Evolutionary conservation across 768 basidiomycete genomes (phyloP), one percentile per base, ranked within the genome.

Genomic region (Epithele typhae): DNA sequence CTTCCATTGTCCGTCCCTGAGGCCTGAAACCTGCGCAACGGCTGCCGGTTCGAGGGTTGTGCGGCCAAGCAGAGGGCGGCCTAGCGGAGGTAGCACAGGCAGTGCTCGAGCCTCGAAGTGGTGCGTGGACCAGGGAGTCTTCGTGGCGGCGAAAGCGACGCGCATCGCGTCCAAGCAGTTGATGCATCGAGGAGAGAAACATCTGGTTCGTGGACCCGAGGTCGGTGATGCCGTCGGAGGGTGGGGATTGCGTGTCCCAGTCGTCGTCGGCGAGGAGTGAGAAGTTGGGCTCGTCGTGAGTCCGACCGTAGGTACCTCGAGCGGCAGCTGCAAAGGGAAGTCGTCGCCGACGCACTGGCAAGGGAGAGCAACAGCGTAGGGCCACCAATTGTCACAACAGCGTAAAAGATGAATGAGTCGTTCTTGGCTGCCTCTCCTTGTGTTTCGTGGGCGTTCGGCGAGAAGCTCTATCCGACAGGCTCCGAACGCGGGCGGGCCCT

Each of bases 211-310:
- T 22, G 5, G 54, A 45, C 15, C 45, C 44, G 18, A 55, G 38
- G 17, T 25, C 14, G 47, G 22, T 41, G 53, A 45, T 50, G 32
- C 50, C 43, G 43, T 46, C 27, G 17, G 45, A 38, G 23, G 46
- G 10, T 17, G 51, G 50, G 44, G 60, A 69, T 7, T 68, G 53
- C 4, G 63, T 57, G 18, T 59, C 68, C 68, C 68, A 69, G 33
- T 67, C 65, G 45, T 60, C 59, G 46, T 69, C 66, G 47, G 65
- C 55, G 47, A 57, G 56, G 12, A 69, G 61, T 2, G 59, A 59
- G 44, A 67, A 68, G 39, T 61, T 61, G 0, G 43, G 56, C 5
- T 49, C 46, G 33, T 62, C 25, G 51, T 57, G 47, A 65, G 58
- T 8, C 62, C 59, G 12, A 58, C 62, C 10, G 50, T 40, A 3